Conservation (phyloP, 2,329 filamentous ascomycete genomes). For the Colletotrichum cuscutae region DNA sequence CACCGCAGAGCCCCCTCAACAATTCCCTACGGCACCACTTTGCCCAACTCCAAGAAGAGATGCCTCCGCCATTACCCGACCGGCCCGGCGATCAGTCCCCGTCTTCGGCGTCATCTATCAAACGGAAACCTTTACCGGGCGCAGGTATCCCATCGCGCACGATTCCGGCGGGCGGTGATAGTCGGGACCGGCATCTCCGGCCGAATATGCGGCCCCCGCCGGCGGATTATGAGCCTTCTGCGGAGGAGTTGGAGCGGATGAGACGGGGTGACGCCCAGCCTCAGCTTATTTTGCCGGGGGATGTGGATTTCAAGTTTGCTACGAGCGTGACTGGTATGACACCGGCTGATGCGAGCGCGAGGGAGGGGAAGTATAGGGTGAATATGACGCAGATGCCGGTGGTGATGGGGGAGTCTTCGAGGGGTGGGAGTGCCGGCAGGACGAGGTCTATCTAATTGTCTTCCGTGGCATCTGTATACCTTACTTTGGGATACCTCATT, state of each 20-base stretch:
- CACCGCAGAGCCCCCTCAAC: neutral
- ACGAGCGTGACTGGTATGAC: slow-evolving; percentile 30
- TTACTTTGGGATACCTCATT: neutral
- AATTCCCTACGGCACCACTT: neutral
- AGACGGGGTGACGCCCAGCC: slow-evolving; percentile 40
- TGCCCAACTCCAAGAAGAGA: neutral
- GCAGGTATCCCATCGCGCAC: neutral
- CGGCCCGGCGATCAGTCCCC: neutral
- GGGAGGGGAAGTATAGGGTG: slow-evolving; percentile 28
- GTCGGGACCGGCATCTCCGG: slow-evolving; percentile 10
- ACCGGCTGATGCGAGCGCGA: slow-evolving; percentile 19
- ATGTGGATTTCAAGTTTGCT: slow-evolving; percentile 33
- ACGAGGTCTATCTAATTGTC: neutral
- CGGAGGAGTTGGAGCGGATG: slow-evolving; percentile 37
- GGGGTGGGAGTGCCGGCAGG: neutral
- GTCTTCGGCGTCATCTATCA: neutral
- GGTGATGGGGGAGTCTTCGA: neutral
- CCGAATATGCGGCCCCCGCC: slow-evolving; percentile 33
- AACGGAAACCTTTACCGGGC: slow-evolving; percentile 10
- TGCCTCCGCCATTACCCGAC: slow-evolving; percentile 3
- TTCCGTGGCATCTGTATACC: neutral
- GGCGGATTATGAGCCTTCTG: slow-evolving; percentile 37
- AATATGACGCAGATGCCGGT: neutral
- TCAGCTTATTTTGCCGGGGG: slow-evolving; percentile 36
- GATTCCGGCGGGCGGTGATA: neutral